These are phyloP conservation scores for Apiotrichum sp. DNA, from an alignment of 1,284 basidiomycete genomes.

Conservation along the genomic window DNA sequence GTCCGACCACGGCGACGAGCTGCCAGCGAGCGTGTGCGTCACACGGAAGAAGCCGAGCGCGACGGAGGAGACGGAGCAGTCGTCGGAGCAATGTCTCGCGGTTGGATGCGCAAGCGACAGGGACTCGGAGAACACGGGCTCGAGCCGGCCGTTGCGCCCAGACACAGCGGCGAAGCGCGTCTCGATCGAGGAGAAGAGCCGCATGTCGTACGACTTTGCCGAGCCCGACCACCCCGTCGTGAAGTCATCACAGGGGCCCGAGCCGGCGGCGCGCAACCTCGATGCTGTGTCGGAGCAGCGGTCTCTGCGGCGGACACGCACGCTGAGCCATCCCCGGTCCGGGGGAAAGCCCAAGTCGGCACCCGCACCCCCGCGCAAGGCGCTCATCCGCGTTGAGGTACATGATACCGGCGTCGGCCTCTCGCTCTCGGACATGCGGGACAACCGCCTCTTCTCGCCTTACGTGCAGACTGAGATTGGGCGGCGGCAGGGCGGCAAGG, in stretches of 20 bases:
- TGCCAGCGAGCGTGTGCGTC: background rate
- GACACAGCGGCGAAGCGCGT: background rate
- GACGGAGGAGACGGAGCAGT: no score
- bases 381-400: constrained; percentile 69
- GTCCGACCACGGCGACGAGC: background rate
- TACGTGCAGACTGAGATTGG: constrained; percentile 54
- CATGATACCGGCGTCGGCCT: constrained; percentile 75
- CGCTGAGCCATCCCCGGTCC: background rate
- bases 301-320: no score
- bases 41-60: background rate
- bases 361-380: constrained; percentile 15
- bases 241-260: background rate
- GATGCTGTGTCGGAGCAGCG: no score
- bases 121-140: background rate
- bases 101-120: no score
- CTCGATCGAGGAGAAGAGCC: background rate
- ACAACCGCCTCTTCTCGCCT: constrained; percentile 47
- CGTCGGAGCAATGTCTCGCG: no score
- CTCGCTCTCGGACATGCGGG: constrained; percentile 61
- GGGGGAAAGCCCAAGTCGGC: background rate
- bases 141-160: no score
- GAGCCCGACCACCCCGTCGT: background rate
- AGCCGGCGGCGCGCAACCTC: background rate
- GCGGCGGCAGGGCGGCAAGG: constrained; percentile 75
- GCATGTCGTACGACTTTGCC: background rate